Percentiles rank a stretch among this genome's conserved stretches.
Conservation (phyloP, 805 yeast genomes). For the Candida qinlingensis region DNA sequence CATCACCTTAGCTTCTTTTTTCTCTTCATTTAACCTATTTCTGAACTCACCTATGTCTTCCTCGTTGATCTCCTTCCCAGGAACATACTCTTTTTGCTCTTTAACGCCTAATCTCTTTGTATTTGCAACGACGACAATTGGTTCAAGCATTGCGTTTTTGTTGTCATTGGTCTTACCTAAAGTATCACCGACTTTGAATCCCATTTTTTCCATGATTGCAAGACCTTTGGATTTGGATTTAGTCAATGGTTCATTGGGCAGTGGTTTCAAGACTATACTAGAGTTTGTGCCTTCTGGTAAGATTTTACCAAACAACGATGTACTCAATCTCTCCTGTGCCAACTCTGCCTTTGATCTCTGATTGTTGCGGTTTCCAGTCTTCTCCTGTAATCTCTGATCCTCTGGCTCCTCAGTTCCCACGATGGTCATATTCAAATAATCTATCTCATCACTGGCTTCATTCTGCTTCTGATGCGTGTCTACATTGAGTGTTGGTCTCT, state of each 20-base stretch:
- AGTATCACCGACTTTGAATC: conserved; percentile 43
- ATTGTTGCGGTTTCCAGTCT: neutral
- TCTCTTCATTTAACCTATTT: conserved; percentile 16
- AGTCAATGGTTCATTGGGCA: conserved; percentile 5
- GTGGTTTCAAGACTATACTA: neutral
- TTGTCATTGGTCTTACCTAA: conserved; percentile 31
- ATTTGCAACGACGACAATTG: conserved; percentile 24
- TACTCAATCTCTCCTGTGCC: conserved; percentile 10
- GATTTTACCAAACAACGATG: conserved; percentile 19
- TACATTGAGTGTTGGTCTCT: neutral
- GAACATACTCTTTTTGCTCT: conserved; percentile 7
- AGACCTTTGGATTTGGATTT: conserved; percentile 36
- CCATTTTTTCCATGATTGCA: conserved; percentile 55
- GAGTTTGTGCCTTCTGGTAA: neutral
- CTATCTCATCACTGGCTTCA: conserved; percentile 12
- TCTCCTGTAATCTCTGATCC: conserved; percentile 4
- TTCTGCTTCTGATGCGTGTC: neutral
- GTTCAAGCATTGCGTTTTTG: conserved; percentile 26
- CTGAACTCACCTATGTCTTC: conserved; percentile 17
- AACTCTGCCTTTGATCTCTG: neutral
- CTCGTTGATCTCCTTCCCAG: neutral
- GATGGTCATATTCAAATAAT: conserved; percentile 26
- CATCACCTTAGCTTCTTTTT: conserved; percentile 9
- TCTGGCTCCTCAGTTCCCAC: conserved; percentile 10
- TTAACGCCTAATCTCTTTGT: conserved; percentile 22